Evolutionary conservation across 805 yeast species (phyloP).

Genomic region (Starmerella roubikii): DNA sequence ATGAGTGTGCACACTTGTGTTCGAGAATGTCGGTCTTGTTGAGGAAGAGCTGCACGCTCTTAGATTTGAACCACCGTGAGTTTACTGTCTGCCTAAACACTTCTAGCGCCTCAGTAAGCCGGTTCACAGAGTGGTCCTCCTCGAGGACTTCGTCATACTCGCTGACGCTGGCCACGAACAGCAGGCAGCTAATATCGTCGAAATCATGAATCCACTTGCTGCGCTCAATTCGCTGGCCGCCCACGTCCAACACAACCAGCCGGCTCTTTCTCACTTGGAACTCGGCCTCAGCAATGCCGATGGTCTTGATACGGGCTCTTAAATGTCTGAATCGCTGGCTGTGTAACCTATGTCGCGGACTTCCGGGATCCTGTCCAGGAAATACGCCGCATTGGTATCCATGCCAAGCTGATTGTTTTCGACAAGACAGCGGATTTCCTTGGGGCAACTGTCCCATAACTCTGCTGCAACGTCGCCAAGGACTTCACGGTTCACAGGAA

Average conservation of each 20-base stretch:
- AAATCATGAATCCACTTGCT: constrained; percentile 96
- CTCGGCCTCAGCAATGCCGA: constrained; percentile 82
- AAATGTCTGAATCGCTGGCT: constrained; percentile 75
- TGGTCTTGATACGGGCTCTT: constrained; percentile 84
- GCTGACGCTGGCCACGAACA: constrained; percentile 77
- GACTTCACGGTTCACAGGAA: background rate
- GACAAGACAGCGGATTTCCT: constrained; percentile 34
- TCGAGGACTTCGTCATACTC: constrained; percentile 87
- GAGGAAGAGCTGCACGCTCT: constrained; percentile 79
- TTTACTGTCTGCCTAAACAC: constrained; percentile 74
- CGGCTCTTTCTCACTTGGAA: constrained; percentile 51
- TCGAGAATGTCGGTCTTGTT: constrained; percentile 79
- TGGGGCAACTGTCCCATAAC: constrained; percentile 41
- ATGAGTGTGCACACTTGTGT: constrained; percentile 45
- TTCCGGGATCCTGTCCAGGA: constrained; percentile 56
- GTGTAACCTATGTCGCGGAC: constrained; percentile 52
- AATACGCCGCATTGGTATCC: constrained; percentile 70
- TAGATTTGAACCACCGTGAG: constrained; percentile 68
- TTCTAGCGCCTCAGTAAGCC: constrained; percentile 81
- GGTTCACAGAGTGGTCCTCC: constrained; percentile 78
- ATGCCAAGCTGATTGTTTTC: constrained; percentile 63
- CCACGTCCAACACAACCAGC: constrained; percentile 82
- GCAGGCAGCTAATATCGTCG: constrained; percentile 74
- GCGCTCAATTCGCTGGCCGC: constrained; percentile 93
- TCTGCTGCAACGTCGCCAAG: constrained; percentile 57